Evolutionary conservation across 768 basidiomycete species (phyloP).

Genomic region (Sutorius australiensis): DNA sequence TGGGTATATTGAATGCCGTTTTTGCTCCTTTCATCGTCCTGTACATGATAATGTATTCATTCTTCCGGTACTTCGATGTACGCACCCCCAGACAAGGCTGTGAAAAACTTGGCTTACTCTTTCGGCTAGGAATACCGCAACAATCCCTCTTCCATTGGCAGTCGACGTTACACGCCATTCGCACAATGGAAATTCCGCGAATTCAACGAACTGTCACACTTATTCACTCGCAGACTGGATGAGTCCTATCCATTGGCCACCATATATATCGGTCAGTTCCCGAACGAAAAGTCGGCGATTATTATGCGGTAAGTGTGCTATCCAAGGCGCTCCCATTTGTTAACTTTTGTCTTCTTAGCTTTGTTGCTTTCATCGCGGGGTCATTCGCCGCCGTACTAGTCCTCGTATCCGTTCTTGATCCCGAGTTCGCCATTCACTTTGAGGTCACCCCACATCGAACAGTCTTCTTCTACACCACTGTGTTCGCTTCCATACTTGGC

Average conservation of each 20-base stretch:
- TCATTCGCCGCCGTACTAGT: conserved; percentile 96
- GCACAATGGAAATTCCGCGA: conserved; percentile 99
- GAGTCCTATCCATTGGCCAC: conserved; percentile 87
- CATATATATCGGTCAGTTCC: conserved; percentile 97
- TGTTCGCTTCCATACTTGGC: conserved; percentile 86
- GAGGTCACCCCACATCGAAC: conserved; percentile 93
- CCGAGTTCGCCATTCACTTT: conserved; percentile 89
- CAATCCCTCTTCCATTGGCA: conserved; percentile 92
- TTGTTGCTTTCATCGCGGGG: conserved; percentile 93
- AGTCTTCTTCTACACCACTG: conserved; percentile 85
- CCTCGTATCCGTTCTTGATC: conserved; percentile 87
- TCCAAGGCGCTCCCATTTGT: background rate
- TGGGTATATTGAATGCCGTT: conserved; percentile 93
- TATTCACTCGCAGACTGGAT: conserved; percentile 82
- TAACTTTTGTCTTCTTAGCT: conserved; percentile 45
- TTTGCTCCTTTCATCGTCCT: conserved; percentile 97
- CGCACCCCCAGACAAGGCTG: conserved; percentile 19
- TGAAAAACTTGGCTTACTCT: background rate
- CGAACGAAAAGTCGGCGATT: conserved; percentile 87
- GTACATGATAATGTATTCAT: conserved; percentile 96
- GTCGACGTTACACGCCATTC: conserved; percentile 88
- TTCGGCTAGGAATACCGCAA: conserved; percentile 89
- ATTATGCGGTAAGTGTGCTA: conserved; percentile 70
- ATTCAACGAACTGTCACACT: conserved; percentile 96
- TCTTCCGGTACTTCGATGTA: conserved; percentile 99